phyloP scores from a whole-genome alignment of 495 filamentous ascomycete species.

The Chaetomium tenue region DNA sequence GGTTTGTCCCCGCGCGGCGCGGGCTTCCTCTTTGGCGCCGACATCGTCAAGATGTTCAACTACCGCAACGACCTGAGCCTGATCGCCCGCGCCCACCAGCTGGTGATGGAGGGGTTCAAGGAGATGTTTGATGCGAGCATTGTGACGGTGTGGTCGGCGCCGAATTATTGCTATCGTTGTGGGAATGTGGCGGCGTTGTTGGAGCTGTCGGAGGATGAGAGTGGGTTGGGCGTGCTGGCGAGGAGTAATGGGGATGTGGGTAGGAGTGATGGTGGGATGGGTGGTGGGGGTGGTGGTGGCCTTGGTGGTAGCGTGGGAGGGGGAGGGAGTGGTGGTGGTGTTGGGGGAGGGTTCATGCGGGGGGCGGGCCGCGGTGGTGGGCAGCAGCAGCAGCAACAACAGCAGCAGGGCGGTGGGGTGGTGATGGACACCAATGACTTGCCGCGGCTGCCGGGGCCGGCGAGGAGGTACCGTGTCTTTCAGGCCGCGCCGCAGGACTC shows the following conservation, averaged over 20 bases:
- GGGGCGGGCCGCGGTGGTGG: not conserved
- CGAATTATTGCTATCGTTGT: constrained; percentile 98
- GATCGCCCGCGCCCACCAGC: constrained; percentile 91
- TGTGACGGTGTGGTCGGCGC: constrained; percentile 95
- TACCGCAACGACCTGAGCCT: constrained; percentile 86
- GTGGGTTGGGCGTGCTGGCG: constrained; percentile 68
- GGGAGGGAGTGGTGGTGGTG: constrained; percentile 15
- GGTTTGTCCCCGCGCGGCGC: constrained; percentile 91
- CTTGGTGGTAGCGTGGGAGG: constrained; percentile 45
- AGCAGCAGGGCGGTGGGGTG: constrained; percentile 24
- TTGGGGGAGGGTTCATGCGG: not conserved
- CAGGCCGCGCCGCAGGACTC: constrained; percentile 96
- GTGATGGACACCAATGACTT: constrained; percentile 45
- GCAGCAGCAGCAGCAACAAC: constrained; percentile 21
- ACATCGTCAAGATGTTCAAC: constrained; percentile 96
- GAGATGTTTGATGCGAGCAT: constrained; percentile 97
- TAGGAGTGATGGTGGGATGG: constrained; percentile 44
- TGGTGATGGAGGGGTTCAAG: constrained; percentile 99
- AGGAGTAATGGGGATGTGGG: constrained; percentile 78
- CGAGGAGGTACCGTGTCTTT: constrained; percentile 90
- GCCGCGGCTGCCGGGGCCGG: constrained; percentile 60
- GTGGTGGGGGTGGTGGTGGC: constrained; percentile 53
- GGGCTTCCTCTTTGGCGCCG: constrained; percentile 92
- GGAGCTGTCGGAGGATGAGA: constrained; percentile 84
- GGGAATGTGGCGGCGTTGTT: constrained; percentile 95